phyloP scores from a whole-genome alignment of 148 eudicot genomes.

The Limonium bicolor region DNA sequence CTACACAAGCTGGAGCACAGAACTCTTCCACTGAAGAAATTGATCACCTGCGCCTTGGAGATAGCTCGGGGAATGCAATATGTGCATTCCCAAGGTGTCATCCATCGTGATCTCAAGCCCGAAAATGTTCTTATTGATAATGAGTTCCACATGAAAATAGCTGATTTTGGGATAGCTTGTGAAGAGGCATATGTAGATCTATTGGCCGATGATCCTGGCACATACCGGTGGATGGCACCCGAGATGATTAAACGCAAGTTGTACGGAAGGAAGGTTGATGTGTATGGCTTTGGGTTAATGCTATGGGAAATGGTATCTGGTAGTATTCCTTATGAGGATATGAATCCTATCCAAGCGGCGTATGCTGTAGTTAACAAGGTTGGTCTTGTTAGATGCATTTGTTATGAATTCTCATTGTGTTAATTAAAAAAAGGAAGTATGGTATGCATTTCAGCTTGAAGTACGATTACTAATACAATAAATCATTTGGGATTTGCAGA shows the following conservation, averaged over 20 bases:
- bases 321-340: conserved; percentile 43
- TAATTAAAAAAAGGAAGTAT: neutral
- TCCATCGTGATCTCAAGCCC: conserved; percentile 90
- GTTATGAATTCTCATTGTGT: neutral
- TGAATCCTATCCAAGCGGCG: conserved; percentile 72
- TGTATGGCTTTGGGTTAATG: conserved; percentile 66
- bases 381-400: neutral
- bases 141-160: conserved; percentile 62
- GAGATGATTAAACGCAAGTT: conserved; percentile 58
- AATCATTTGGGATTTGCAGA: conserved; percentile 16
- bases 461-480: neutral
- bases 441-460: neutral
- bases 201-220: conserved; percentile 82
- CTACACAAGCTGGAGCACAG: conserved; percentile 72
- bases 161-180: conserved; percentile 94
- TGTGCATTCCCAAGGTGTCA: conserved; percentile 81
- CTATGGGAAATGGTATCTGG: conserved; percentile 65
- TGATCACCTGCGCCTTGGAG: conserved; percentile 51
- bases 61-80: conserved; percentile 94
- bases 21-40: conserved; percentile 40
- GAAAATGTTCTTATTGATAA: conserved; percentile 70
- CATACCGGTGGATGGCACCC: conserved; percentile 99
- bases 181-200: conserved; percentile 67
- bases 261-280: conserved; percentile 58
- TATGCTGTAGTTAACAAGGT: conserved; percentile 73